Percentiles rank a stretch among this genome's conserved stretches.
Conservation (phyloP, 768 basidiomycete species). For the Sistotremastrum suecicum region DNA sequence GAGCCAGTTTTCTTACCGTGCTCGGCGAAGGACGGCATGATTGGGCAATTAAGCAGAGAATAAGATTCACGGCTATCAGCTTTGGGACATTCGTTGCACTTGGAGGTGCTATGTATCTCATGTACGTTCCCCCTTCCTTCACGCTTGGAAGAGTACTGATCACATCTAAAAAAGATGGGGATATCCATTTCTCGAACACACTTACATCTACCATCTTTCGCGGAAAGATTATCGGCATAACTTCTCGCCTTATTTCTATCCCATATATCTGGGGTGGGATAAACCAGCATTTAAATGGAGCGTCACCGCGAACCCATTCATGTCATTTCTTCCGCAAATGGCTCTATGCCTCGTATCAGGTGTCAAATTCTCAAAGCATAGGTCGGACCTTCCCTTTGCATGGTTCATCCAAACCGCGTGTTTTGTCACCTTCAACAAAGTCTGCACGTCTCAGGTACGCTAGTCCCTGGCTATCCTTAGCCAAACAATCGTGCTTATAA, state of each 20-base stretch:
- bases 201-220: constrained; percentile 85
- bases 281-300: constrained; percentile 4
- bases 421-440: constrained; percentile 97
- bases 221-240: constrained; percentile 96
- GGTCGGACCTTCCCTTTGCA: constrained; percentile 53
- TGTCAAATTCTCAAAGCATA: constrained; percentile 46
- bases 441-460: constrained; percentile 89
- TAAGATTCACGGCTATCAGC: constrained; percentile 59
- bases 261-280: constrained; percentile 71
- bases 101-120: constrained; percentile 49
- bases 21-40: constrained; percentile 17
- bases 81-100: constrained; percentile 52
- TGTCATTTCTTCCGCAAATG: constrained; percentile 79
- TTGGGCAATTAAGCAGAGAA: constrained; percentile 11
- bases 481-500: not conserved
- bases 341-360: constrained; percentile 56
- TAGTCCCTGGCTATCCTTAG: too few relatives aligned
- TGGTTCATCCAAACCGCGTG: constrained; percentile 87
- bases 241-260: constrained; percentile 96
- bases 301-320: constrained; percentile 30
- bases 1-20: constrained; percentile 55
- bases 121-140: constrained; percentile 37
- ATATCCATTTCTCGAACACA: constrained; percentile 77
- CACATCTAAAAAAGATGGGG: constrained; percentile 63
- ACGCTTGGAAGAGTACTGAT: not conserved